Conservation (phyloP, 139 green algal genomes). For the Chlamydomonas sp. region DNA sequence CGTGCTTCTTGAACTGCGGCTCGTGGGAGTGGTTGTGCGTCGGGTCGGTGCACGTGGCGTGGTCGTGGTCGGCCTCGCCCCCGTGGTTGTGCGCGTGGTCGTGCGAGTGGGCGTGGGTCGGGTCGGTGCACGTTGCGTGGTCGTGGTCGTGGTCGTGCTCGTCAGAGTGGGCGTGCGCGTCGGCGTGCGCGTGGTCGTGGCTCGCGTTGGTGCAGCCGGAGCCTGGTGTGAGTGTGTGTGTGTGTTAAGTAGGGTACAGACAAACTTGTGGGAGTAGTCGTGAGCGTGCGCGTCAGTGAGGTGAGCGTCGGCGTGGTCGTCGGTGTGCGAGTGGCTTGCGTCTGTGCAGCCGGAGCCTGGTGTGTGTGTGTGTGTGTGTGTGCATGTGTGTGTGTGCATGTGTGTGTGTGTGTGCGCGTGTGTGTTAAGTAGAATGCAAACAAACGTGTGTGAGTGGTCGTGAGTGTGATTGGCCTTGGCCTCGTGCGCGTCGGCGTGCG, state of each 20-base stretch:
- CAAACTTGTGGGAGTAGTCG: conserved; percentile 24
- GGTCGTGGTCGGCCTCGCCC: conserved; percentile 15
- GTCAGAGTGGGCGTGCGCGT: conserved; percentile 22
- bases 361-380: too few relatives aligned
- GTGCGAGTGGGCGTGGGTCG: conserved; percentile 32
- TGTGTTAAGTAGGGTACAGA: too few relatives aligned
- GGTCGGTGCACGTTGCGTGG: conserved; percentile 17
- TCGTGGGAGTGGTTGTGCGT: conserved; percentile 26
- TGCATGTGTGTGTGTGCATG: too few relatives aligned
- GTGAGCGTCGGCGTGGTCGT: conserved; percentile 19
- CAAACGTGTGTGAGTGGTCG: conserved; percentile 22
- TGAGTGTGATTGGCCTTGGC: conserved; percentile 23
- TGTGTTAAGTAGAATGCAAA: too few relatives aligned
- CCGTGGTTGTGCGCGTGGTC: conserved; percentile 16
- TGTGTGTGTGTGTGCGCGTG: too few relatives aligned
- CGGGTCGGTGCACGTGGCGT: conserved; percentile 27
- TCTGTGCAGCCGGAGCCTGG: too few relatives aligned
- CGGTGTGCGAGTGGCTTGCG: conserved; percentile 30
- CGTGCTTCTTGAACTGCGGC: conserved; percentile 28
- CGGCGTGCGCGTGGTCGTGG: conserved; percentile 11
- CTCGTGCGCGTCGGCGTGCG: conserved; percentile 18
- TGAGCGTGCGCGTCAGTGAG: conserved; percentile 17
- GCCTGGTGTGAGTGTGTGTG: too few relatives aligned
- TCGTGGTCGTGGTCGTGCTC: conserved; percentile 27
- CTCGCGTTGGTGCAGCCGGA: conserved; percentile 8